phyloP scores from a whole-genome alignment of 495 filamentous ascomycete genomes.

The Penicillium crystallinum region DNA sequence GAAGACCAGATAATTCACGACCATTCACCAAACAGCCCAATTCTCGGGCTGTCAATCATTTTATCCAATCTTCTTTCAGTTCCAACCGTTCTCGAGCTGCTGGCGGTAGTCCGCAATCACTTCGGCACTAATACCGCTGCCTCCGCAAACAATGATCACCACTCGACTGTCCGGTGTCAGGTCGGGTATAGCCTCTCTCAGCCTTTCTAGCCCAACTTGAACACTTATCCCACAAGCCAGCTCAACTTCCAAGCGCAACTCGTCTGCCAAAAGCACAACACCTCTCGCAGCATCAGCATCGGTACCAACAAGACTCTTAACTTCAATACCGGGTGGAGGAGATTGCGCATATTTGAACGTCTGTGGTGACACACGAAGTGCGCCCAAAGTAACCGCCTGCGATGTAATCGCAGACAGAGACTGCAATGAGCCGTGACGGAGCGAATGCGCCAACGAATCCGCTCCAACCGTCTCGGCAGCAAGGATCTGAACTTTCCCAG shows the following conservation, averaged over 20 bases:
- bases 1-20: no score
- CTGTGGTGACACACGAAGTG: slow-evolving; percentile 59
- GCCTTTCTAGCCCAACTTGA: slow-evolving; percentile 43
- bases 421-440: slow-evolving; percentile 51
- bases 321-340: slow-evolving; percentile 34
- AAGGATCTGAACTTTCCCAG: slow-evolving; percentile 49
- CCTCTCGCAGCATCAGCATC: slow-evolving; percentile 77
- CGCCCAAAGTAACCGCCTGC: slow-evolving; percentile 72
- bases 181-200: slow-evolving; percentile 51
- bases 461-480: slow-evolving; percentile 78
- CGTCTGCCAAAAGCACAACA: slow-evolving; percentile 67
- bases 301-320: slow-evolving; percentile 61
- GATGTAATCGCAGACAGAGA: slow-evolving; percentile 68
- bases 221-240: slow-evolving; percentile 75
- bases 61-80: neutral
- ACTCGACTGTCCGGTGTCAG: slow-evolving; percentile 58
- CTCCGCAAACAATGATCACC: slow-evolving; percentile 82
- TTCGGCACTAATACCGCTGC: slow-evolving; percentile 62
- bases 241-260: slow-evolving; percentile 72
- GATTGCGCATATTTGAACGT: slow-evolving; percentile 55
- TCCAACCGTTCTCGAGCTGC: slow-evolving; percentile 32
- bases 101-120: slow-evolving; percentile 59
- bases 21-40: no score
- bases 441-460: slow-evolving; percentile 55
- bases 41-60: neutral